Evolutionary conservation across 768 basidiomycete species (phyloP), one percentile per base, ranked within the genome.

Genomic region (Ramaria rubella): DNA sequence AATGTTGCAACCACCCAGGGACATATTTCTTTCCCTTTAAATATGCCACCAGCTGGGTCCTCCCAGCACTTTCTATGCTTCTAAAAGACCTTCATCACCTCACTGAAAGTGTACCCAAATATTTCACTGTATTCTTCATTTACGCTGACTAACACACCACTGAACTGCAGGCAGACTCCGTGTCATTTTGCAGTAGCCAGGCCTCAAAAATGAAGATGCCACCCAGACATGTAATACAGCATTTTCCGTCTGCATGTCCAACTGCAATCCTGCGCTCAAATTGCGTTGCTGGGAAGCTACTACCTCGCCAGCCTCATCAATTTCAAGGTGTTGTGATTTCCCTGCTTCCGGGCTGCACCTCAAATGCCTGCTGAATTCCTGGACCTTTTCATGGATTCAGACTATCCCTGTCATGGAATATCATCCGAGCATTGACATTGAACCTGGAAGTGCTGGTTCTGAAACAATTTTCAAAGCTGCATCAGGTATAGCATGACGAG

Each of bases 221-320:
- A 91, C 94, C 0, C 75, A 92, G 43, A 80, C 83, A 14, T 90
- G 94, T 55, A 86, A 88, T 36, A 94, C 91, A 64, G 92, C 91
- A 2, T 95, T 97, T 69, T 84, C 88, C 30, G 79, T 81, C 60
- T 96, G 94, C 67, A 81, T 96, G 67, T 92, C 82, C 19, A 96
- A 98, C 65, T 73, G 86, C 83, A 84, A 58, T 54, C 81, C 85
- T 15, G 71, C 82, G 49, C 76, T 81, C 27, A 79, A 89, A 69
- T 86, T 87, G 36, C 75, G 92, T 64, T 90, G 90, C 73, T 88
- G 93, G 92, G 93, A 1, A 80, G 94, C 1, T 98, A 98, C 72
- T 90, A 93, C 64, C 82, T 96, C 14, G 94, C 94, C 0, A 88
- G 87, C 15, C 75, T 95, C 50, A 85, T 94, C 55, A 73, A 98